These are phyloP conservation scores for Gilbertella persicaria DNA, from an alignment of 371 early-diverging fungal genomes.

Conservation along the genomic window DNA sequence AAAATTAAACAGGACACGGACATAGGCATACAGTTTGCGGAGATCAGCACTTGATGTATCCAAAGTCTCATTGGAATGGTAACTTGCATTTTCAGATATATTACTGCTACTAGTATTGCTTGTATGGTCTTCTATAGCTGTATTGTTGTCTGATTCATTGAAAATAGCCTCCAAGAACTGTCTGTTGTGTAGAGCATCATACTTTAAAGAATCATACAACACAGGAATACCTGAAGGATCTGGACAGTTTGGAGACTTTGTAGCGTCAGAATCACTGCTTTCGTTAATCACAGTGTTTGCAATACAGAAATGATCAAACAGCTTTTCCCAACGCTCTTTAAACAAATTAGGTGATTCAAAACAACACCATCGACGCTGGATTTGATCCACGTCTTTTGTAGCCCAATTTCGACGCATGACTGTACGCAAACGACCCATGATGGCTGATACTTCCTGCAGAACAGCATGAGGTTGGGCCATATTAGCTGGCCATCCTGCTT, in stretches of 20 bases:
- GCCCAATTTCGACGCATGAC: slow-evolving; percentile 81
- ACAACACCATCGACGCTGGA: slow-evolving; percentile 81
- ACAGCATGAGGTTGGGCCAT: slow-evolving; percentile 68
- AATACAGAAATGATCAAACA: slow-evolving; percentile 86
- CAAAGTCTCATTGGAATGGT: slow-evolving; percentile 7
- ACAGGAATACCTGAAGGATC: slow-evolving; percentile 92
- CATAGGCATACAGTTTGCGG: slow-evolving; percentile 73
- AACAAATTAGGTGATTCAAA: slow-evolving; percentile 74
- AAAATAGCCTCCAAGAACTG: slow-evolving; percentile 77
- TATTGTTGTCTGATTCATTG: slow-evolving; percentile 21
- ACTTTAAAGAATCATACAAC: slow-evolving; percentile 94
- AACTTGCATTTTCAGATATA: slow-evolving; percentile 8
- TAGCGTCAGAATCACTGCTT: slow-evolving; percentile 17
- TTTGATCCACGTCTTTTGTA: slow-evolving; percentile 50
- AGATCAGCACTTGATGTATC: slow-evolving; percentile 30
- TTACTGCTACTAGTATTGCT: too few relatives aligned
- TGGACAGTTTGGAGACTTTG: slow-evolving; percentile 22
- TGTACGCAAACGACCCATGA: slow-evolving; percentile 67
- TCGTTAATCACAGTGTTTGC: slow-evolving; percentile 49
- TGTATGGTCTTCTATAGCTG: neutral
- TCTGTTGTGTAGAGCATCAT: slow-evolving; percentile 95
- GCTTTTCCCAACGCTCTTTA: slow-evolving; percentile 94
- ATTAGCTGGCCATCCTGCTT: slow-evolving; percentile 53
- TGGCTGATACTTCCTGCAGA: slow-evolving; percentile 68
- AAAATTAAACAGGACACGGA: slow-evolving; percentile 88